These are phyloP conservation scores for Penicillium sp. DNA, from an alignment of 2,329 filamentous ascomycete species.

Conservation along the genomic window DNA sequence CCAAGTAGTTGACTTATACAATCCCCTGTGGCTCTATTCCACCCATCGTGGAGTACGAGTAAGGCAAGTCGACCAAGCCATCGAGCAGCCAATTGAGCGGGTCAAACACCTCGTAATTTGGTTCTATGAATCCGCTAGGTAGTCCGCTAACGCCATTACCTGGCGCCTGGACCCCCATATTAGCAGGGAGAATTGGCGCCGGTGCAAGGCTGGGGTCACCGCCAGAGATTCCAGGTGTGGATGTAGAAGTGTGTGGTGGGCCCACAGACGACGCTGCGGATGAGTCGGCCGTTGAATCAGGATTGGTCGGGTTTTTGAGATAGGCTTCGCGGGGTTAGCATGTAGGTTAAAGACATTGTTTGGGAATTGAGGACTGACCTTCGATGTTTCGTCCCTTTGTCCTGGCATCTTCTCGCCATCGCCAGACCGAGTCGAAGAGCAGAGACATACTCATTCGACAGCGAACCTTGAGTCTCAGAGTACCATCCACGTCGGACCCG, in stretches of 20 bases:
- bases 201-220: constrained; percentile 52
- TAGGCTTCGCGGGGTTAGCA: constrained; percentile 53
- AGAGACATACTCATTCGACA: constrained; percentile 71
- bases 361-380: constrained; percentile 50
- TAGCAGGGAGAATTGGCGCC: constrained; percentile 38
- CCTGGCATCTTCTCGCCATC: constrained; percentile 69
- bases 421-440: constrained; percentile 70
- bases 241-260: constrained; percentile 41
- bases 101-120: constrained; percentile 86
- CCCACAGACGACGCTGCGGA: constrained; percentile 66
- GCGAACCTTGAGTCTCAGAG: constrained; percentile 66
- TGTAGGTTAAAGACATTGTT: constrained; percentile 17
- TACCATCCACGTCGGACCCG: constrained; percentile 44
- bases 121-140: constrained; percentile 63
- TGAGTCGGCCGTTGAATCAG: constrained; percentile 76
- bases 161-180: constrained; percentile 33
- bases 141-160: constrained; percentile 30
- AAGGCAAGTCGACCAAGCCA: constrained; percentile 79
- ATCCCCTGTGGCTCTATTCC: constrained; percentile 50
- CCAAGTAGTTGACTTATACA: constrained; percentile 25
- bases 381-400: constrained; percentile 73
- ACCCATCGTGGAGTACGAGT: constrained; percentile 62
- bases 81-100: constrained; percentile 94
- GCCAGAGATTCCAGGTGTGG: constrained; percentile 41
- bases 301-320: constrained; percentile 84